Base-by-base conservation (phyloP, 495 filamentous ascomycete genomes). In the Aspergillus nanangensis region DNA sequence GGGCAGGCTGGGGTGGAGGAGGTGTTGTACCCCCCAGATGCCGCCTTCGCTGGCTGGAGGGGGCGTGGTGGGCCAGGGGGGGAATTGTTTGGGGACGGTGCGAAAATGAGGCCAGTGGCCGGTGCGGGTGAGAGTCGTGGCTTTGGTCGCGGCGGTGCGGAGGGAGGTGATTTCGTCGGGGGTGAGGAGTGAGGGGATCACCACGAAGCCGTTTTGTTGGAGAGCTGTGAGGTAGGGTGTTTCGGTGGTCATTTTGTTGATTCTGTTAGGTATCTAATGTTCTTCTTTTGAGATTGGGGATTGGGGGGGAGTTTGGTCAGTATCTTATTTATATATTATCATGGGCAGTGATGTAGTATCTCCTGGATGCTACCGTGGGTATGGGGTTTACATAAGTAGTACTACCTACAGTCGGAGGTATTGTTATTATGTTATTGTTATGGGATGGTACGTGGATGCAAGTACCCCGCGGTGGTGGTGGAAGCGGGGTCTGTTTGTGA, bases 1-100 rank as follows among this genome's bases (percentile, higher is more conserved):
- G 0, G 75, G 71, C 50, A 88, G 77, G 5, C 69, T 56, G 0
- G 88, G 87, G 63, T 93, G 83, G 44, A 93, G 65, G 1, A 93
- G 78, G 63, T 90, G 86, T 71, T 91, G 87, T 8, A 92, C 81
- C 47, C 88, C 88, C 88, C 88, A 93, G 65, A 93, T 89, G 17
- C 86, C 87, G 46, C 71, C 73, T 24, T 72, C 67, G 0, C 66
- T 68, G 40, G 74, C 67, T 0, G 71, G 67, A 0, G 72, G 72
- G 0, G 68, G 53, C 29, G 66, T 71, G 1, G 68, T 65, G 19
- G 77, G 72, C 86, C 87, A 91, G 7, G 88, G 88, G 1, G 88
- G 88, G 71, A 93, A 93, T 62, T 91, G 87, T 57, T 90, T 90
- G 40, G 84, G 86, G 15, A 90, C 79, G 3, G 85, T 90, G 56